phyloP scores from a whole-genome alignment of 192 early-diverging fungal genomes.

The Dissophora ornata region DNA sequence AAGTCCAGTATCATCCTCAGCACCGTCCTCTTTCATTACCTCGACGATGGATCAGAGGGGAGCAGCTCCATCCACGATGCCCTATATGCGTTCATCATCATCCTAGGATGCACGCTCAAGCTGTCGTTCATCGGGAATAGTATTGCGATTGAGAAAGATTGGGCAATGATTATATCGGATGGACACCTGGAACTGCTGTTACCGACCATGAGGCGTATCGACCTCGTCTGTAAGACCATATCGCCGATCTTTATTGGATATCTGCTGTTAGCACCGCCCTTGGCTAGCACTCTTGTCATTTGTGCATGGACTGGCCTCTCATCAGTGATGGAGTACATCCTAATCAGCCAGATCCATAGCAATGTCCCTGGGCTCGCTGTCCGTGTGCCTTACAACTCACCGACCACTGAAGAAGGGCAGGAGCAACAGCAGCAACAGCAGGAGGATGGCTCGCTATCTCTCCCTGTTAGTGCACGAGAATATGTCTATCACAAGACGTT shows the following conservation, averaged over 20 bases:
- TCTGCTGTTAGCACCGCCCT: neutral
- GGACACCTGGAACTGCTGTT: constrained; percentile 25
- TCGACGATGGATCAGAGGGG: neutral
- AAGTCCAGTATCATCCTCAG: constrained; percentile 36
- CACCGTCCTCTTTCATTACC: constrained; percentile 15
- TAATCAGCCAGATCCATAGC: constrained; percentile 30
- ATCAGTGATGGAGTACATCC: constrained; percentile 16
- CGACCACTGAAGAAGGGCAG: neutral
- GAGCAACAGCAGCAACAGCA: neutral
- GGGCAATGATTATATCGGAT: constrained; percentile 38
- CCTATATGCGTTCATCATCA: constrained; percentile 23
- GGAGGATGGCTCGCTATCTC: neutral
- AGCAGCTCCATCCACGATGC: neutral
- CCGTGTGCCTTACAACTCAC: neutral
- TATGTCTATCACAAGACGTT: constrained; percentile 38
- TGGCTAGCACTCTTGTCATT: constrained; percentile 11
- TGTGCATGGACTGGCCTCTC: constrained; percentile 25
- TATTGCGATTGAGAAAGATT: constrained; percentile 46
- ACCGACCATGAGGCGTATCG: constrained; percentile 42
- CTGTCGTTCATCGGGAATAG: constrained; percentile 40
- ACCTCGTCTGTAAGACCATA: constrained; percentile 48
- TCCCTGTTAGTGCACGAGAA: constrained; percentile 3
- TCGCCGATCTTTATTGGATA: constrained; percentile 37
- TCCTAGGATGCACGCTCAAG: constrained; percentile 36
- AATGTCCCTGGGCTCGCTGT: constrained; percentile 8